phyloP scores from a whole-genome alignment of 2,329 filamentous ascomycete genomes.

The Clarireedia hainanense region DNA sequence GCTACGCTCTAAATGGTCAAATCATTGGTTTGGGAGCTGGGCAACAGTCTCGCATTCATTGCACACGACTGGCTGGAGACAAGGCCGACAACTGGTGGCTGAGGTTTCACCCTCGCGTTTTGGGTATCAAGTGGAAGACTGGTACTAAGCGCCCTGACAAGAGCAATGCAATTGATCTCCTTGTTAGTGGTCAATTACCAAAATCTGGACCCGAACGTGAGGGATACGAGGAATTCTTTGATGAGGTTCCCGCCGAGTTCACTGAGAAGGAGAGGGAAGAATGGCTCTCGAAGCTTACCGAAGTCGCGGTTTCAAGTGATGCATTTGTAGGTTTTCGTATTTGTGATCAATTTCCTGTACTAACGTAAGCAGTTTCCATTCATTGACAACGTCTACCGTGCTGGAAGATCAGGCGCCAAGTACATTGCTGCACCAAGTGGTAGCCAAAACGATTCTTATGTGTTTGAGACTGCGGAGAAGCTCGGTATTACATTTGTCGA shows the following conservation, averaged over 20 bases:
- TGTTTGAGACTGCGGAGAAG: slow-evolving; percentile 86
- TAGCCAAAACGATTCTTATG: slow-evolving; percentile 74
- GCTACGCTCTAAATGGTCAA: slow-evolving; percentile 91
- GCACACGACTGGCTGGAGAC: slow-evolving; percentile 92
- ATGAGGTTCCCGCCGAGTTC: slow-evolving; percentile 78
- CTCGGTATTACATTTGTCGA: slow-evolving; percentile 90
- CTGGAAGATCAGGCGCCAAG: slow-evolving; percentile 80
- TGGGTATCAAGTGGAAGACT: slow-evolving; percentile 93
- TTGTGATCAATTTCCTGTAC: slow-evolving; percentile 3
- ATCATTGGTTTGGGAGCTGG: slow-evolving; percentile 90
- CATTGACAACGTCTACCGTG: slow-evolving; percentile 94
- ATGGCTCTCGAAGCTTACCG: slow-evolving; percentile 75
- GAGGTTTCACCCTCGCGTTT: slow-evolving; percentile 86
- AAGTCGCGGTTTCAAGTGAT: slow-evolving; percentile 85
- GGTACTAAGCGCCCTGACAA: slow-evolving; percentile 95
- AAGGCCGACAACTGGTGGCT: slow-evolving; percentile 99
- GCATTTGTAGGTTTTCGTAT: slow-evolving; percentile 66
- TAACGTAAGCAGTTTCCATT: slow-evolving; percentile 73
- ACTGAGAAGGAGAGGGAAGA: slow-evolving; percentile 74
- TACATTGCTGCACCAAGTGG: slow-evolving; percentile 92
- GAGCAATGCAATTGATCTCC: slow-evolving; percentile 94
- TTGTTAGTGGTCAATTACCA: slow-evolving; percentile 85
- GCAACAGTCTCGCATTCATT: slow-evolving; percentile 97
- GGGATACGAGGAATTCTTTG: slow-evolving; percentile 82
- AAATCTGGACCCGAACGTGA: slow-evolving; percentile 75